These are phyloP conservation scores for Urochloa ruziziensis DNA, from an alignment of 176 grass and related monocot genomes.

Conservation along the genomic window DNA sequence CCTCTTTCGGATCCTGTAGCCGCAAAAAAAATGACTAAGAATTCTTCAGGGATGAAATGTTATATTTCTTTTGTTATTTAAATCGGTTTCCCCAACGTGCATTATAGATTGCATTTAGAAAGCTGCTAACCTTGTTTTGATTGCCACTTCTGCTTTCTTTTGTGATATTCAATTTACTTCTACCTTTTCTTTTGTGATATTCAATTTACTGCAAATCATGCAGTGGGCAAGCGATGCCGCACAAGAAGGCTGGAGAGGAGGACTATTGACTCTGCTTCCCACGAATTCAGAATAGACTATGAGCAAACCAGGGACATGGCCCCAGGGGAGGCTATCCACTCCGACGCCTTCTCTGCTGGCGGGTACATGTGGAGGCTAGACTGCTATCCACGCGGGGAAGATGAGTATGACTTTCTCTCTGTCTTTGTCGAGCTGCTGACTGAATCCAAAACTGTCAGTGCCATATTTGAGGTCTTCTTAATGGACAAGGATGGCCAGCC, in stretches of 20 bases:
- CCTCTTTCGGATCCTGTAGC: no score
- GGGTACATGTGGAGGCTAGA: no score
- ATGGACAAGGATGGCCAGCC: background rate
- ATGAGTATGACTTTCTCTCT: slow-evolving; percentile 15
- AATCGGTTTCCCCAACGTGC: no score
- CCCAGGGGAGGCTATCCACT: background rate
- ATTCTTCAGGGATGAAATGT: no score
- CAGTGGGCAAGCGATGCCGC: background rate
- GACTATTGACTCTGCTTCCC: background rate
- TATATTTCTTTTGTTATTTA: no score
- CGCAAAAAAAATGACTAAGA: no score
- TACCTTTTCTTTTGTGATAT: no score
- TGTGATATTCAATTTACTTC: no score
- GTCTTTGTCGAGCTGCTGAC: slow-evolving; percentile 1
- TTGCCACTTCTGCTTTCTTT: no score
- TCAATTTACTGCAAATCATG: background rate
- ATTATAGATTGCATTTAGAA: no score
- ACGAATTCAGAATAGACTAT: slow-evolving; percentile 21
- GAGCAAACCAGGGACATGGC: background rate
- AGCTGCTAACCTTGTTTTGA: no score
- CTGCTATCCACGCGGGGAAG: no score
- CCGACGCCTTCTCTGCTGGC: background rate
- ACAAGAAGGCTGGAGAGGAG: background rate
- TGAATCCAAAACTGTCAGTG: background rate
- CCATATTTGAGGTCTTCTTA: slow-evolving; percentile 8